A percentile compares a stretch with the other conserved stretches of the same genome.
Conservation (phyloP, 495 filamentous ascomycete genomes). For the Aspergillus sclerotioniger region DNA sequence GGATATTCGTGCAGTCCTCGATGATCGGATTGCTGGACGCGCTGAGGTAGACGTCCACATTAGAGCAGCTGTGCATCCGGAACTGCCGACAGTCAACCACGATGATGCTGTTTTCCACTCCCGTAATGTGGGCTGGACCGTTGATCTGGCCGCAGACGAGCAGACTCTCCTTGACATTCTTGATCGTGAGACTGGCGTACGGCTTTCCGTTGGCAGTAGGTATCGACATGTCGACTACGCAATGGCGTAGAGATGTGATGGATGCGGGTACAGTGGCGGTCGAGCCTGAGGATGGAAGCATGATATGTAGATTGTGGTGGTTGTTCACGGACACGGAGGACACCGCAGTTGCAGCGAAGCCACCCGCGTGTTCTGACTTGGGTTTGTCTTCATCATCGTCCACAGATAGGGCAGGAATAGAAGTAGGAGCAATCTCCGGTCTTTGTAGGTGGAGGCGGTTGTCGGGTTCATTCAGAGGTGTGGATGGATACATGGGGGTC, state of each 20-base stretch:
- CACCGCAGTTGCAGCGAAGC: slow-evolving; percentile 32
- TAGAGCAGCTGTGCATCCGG: slow-evolving; percentile 80
- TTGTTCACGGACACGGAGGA: slow-evolving; percentile 63
- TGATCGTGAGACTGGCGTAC: slow-evolving; percentile 72
- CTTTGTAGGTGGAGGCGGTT: slow-evolving; percentile 29
- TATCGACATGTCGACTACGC: slow-evolving; percentile 75
- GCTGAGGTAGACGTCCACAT: slow-evolving; percentile 79
- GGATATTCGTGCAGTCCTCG: slow-evolving; percentile 76
- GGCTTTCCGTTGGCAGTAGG: slow-evolving; percentile 60
- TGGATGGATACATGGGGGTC: slow-evolving; percentile 52
- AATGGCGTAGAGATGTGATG: slow-evolving; percentile 66
- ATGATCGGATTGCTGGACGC: slow-evolving; percentile 87
- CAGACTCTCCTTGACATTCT: slow-evolving; percentile 64
- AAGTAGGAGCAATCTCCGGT: slow-evolving; percentile 40
- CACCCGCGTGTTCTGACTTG: slow-evolving; percentile 18
- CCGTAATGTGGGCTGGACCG: slow-evolving; percentile 80
- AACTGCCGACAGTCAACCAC: slow-evolving; percentile 79
- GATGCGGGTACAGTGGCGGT: slow-evolving; percentile 67
- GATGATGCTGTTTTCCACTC: slow-evolving; percentile 67
- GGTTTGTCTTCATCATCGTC: slow-evolving; percentile 19
- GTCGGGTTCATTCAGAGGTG: slow-evolving; percentile 49
- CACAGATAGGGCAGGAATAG: slow-evolving; percentile 25
- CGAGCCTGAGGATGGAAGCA: slow-evolving; percentile 66
- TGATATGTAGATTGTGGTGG: slow-evolving; percentile 60
- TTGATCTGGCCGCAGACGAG: slow-evolving; percentile 74